These are phyloP conservation scores for Tillandsia fasciculata DNA, from an alignment of 176 grass and related monocot genomes.

Conservation along the genomic window DNA sequence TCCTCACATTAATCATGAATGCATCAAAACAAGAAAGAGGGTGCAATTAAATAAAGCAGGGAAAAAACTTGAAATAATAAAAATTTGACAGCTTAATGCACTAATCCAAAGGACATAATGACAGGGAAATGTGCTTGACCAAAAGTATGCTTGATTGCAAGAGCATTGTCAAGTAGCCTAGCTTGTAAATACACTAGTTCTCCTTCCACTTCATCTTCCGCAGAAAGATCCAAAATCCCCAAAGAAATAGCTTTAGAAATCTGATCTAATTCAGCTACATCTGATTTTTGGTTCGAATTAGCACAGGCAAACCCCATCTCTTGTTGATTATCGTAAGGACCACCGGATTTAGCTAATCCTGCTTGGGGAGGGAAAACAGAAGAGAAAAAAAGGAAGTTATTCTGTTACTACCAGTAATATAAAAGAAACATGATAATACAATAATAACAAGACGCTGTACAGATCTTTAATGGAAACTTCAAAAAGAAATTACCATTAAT, in stretches of 20 bases:
- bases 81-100: background rate
- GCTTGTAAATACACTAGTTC: slow-evolving; percentile 86
- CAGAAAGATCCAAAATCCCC: slow-evolving; percentile 54
- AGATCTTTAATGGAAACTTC: slow-evolving; percentile 6
- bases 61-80: slow-evolving; percentile 11
- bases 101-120: background rate
- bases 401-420: slow-evolving; percentile 4
- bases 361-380: slow-evolving; percentile 6
- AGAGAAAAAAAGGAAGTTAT: slow-evolving; percentile 12
- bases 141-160: slow-evolving; percentile 54
- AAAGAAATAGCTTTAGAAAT: slow-evolving; percentile 43
- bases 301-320: background rate
- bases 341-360: slow-evolving; percentile 20
- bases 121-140: slow-evolving; percentile 36
- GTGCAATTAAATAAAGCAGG: slow-evolving; percentile 10
- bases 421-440: slow-evolving; percentile 9
- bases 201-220: slow-evolving; percentile 95
- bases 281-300: slow-evolving; percentile 19
- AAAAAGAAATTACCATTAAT: slow-evolving; percentile 46
- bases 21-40: background rate
- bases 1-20: background rate
- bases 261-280: slow-evolving; percentile 33
- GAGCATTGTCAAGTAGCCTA: slow-evolving; percentile 72
- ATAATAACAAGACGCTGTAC: background rate
- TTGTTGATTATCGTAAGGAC: slow-evolving; percentile 19